Evolutionary conservation across 352 stramenopile genomes (phyloP).

Genomic region (Globisporangium paroecandrum): DNA sequence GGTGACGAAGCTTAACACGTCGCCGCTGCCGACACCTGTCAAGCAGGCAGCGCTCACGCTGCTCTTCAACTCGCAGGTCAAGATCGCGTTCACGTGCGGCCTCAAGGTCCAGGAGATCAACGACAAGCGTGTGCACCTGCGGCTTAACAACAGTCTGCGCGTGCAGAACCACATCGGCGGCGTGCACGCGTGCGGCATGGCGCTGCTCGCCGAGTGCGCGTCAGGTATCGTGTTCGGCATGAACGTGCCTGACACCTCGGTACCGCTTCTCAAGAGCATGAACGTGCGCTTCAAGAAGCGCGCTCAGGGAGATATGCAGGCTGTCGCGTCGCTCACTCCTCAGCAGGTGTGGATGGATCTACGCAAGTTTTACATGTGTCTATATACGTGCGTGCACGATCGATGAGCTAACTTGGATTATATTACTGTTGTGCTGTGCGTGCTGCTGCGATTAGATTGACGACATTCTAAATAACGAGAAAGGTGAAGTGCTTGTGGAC

Average conservation of each 20-base stretch:
- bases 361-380: background rate
- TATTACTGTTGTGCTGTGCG: too few species aligned
- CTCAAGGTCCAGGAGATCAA: conserved; percentile 70
- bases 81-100: conserved; percentile 75
- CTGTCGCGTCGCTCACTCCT: conserved; percentile 65
- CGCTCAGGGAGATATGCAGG: conserved; percentile 65
- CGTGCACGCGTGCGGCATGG: conserved; percentile 86
- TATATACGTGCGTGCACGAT: background rate
- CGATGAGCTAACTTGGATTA: background rate
- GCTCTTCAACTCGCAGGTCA: conserved; percentile 82
- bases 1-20: conserved; percentile 54
- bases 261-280: conserved; percentile 86
- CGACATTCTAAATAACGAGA: conserved; percentile 64
- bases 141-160: conserved; percentile 65
- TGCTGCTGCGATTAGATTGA: conserved; percentile 24
- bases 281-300: conserved; percentile 72
- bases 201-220: conserved; percentile 74
- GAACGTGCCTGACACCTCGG: conserved; percentile 78
- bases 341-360: conserved; percentile 40
- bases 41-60: conserved; percentile 57
- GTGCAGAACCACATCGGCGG: conserved; percentile 89
- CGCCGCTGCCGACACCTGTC: conserved; percentile 28
- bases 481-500: conserved; percentile 66
- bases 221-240: conserved; percentile 84
- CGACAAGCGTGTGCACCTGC: conserved; percentile 37